A percentile compares a stretch with the other conserved stretches of the same genome.
phyloP scores from a whole-genome alignment of 108 stramenopile species.

The Aurantiochytrium sp. region DNA sequence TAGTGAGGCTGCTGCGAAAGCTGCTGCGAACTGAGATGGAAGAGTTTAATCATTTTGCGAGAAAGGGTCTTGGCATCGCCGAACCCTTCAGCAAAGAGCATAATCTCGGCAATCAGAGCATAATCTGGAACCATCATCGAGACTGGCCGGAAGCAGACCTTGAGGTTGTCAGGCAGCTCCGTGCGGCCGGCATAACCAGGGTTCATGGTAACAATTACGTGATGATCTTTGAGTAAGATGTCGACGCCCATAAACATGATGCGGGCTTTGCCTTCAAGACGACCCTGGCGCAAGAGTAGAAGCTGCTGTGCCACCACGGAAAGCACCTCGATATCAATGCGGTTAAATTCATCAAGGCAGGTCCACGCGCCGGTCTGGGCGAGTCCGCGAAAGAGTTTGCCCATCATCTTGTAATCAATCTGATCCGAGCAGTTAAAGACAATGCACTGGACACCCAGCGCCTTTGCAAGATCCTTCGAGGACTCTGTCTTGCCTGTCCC shows the following conservation, averaged over 20 bases:
- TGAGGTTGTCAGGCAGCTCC: slow-evolving; percentile 58
- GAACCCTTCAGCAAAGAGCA: slow-evolving; percentile 62
- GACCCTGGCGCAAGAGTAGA: slow-evolving; percentile 47
- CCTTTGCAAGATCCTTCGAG: slow-evolving; percentile 61
- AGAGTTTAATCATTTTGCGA: slow-evolving; percentile 62
- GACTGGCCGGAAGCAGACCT: slow-evolving; percentile 53
- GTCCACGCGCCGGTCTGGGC: slow-evolving; percentile 58
- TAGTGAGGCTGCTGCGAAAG: slow-evolving; percentile 63
- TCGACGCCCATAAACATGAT: slow-evolving; percentile 59
- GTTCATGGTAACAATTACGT: slow-evolving; percentile 63
- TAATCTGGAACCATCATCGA: slow-evolving; percentile 67
- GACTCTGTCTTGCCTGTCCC: slow-evolving; percentile 60
- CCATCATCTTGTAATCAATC: slow-evolving; percentile 66
- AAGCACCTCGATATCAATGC: slow-evolving; percentile 58
- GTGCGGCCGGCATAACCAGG: slow-evolving; percentile 62
- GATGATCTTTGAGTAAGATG: slow-evolving; percentile 53
- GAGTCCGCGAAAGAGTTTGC: slow-evolving; percentile 58
- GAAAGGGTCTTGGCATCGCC: slow-evolving; percentile 60
- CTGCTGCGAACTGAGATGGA: slow-evolving; percentile 58
- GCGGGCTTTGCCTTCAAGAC: slow-evolving; percentile 33
- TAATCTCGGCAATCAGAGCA: slow-evolving; percentile 59
- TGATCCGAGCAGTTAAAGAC: slow-evolving; percentile 64
- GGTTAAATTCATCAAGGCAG: slow-evolving; percentile 57
- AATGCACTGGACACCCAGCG: slow-evolving; percentile 54
- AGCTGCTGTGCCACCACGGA: slow-evolving; percentile 52